These are phyloP conservation scores for Clonostachys sp. DNA, from an alignment of 2,329 filamentous ascomycete genomes.

Conservation along the genomic window DNA sequence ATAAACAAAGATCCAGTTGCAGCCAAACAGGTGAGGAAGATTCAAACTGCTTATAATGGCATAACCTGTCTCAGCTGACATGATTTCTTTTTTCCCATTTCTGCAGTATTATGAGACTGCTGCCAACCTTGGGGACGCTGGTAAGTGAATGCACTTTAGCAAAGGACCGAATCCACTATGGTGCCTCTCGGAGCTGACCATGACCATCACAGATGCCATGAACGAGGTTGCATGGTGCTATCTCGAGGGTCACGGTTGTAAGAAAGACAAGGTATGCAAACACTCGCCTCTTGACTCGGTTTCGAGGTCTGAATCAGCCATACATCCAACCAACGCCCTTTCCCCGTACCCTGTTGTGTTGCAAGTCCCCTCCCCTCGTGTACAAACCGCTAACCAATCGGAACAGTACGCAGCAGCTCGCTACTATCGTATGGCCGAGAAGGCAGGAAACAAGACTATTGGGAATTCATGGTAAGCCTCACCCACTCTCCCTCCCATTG, in stretches of 20 bases:
- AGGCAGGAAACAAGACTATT: constrained; percentile 81
- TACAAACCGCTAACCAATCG: background rate
- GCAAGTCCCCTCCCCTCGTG: background rate
- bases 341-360: background rate
- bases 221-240: constrained; percentile 97
- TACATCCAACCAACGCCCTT: background rate
- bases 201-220: constrained; percentile 70
- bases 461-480: constrained; percentile 88
- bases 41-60: background rate
- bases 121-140: constrained; percentile 88
- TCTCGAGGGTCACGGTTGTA: constrained; percentile 91
- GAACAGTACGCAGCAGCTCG: constrained; percentile 73
- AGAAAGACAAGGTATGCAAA: constrained; percentile 90
- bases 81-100: background rate
- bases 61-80: background rate
- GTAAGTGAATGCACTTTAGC: constrained; percentile 31
- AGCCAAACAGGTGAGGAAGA: constrained; percentile 59
- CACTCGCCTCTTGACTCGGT: background rate
- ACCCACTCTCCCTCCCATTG: constrained; percentile 6
- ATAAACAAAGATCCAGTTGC: constrained; percentile 81
- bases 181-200: background rate
- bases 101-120: constrained; percentile 92
- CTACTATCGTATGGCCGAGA: constrained; percentile 88
- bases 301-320: background rate
- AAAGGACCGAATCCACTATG: background rate